Conservation (phyloP, 345 rosid genomes). For the Rhizophora mangle region DNA sequence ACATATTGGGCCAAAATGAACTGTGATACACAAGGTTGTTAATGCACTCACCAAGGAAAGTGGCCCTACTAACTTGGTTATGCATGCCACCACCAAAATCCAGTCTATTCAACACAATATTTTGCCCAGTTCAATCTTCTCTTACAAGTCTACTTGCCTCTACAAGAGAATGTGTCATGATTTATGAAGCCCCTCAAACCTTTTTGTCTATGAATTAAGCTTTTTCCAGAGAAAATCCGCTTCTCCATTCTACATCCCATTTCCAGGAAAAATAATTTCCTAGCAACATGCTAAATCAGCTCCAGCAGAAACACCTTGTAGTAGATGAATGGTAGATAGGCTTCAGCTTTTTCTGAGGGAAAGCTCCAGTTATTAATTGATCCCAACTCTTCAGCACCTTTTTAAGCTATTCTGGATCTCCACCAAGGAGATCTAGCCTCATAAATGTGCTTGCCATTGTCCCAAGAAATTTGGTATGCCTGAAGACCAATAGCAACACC, state of each 20-base stretch:
- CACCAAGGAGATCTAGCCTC: constrained; percentile 92
- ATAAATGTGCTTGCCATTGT: constrained; percentile 56
- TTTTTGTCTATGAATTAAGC: not conserved
- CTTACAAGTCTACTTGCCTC: not conserved
- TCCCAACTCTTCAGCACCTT: constrained; percentile 2
- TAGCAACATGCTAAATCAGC: no score
- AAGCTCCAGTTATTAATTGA: not conserved
- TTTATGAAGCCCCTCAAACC: not conserved
- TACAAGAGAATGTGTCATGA: not conserved
- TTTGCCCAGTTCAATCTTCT: not conserved
- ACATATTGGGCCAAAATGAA: no score
- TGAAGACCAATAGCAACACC: constrained; percentile 76
- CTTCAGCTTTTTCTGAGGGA: not conserved
- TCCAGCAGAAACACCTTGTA: not conserved
- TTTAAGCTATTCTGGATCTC: constrained; percentile 33
- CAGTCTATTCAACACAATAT: not conserved
- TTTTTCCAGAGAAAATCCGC: no score
- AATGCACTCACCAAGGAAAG: no score
- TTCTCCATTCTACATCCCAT: no score
- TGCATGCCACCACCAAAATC: no score
- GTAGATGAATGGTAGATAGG: not conserved
- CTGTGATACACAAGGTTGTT: no score
- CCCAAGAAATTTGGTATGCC: constrained; percentile 91
- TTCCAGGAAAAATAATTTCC: not conserved
- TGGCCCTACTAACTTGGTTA: no score